These are phyloP conservation scores for Trametes versicolor DNA, from an alignment of 1,284 basidiomycete species.

Conservation along the genomic window DNA sequence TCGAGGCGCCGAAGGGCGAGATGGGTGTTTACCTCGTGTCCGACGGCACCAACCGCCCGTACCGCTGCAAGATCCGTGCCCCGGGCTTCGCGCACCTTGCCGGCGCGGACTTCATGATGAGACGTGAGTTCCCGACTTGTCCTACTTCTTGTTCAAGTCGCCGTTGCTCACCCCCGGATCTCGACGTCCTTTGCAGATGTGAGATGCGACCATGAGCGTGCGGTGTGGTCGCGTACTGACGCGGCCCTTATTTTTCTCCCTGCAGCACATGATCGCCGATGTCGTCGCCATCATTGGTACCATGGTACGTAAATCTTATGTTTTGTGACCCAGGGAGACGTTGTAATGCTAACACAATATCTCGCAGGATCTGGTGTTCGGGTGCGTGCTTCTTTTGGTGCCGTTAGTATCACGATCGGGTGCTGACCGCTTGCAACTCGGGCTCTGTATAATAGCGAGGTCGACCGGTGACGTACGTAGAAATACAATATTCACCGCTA, in stretches of 20 bases:
- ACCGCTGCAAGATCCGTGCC: slow-evolving; percentile 94
- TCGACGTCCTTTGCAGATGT: slow-evolving; percentile 57
- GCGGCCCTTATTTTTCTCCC: slow-evolving; percentile 17
- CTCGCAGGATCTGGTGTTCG: slow-evolving; percentile 76
- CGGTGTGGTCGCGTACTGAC: slow-evolving; percentile 39
- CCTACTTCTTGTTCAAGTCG: slow-evolving; percentile 9
- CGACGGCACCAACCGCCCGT: slow-evolving; percentile 93
- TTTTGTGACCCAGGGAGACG: neutral
- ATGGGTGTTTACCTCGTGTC: slow-evolving; percentile 98
- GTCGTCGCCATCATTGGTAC: slow-evolving; percentile 95
- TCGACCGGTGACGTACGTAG: slow-evolving; percentile 50
- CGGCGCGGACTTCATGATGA: slow-evolving; percentile 95
- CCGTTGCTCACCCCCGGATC: slow-evolving; percentile 23
- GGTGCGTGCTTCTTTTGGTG: slow-evolving; percentile 57
- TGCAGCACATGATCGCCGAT: slow-evolving; percentile 91
- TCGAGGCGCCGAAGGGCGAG: slow-evolving; percentile 99
- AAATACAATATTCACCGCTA: slow-evolving; percentile 27
- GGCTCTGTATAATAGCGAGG: slow-evolving; percentile 47
- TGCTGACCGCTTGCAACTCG: slow-evolving; percentile 21
- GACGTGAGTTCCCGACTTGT: slow-evolving; percentile 61
- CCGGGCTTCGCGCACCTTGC: slow-evolving; percentile 95
- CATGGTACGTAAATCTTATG: slow-evolving; percentile 71
- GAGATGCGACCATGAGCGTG: slow-evolving; percentile 42
- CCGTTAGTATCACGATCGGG: slow-evolving; percentile 2
- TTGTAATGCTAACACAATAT: slow-evolving; percentile 30